These are phyloP conservation scores for Penicillium sp. DNA, from an alignment of 2,329 filamentous ascomycete species.

Conservation along the genomic window DNA sequence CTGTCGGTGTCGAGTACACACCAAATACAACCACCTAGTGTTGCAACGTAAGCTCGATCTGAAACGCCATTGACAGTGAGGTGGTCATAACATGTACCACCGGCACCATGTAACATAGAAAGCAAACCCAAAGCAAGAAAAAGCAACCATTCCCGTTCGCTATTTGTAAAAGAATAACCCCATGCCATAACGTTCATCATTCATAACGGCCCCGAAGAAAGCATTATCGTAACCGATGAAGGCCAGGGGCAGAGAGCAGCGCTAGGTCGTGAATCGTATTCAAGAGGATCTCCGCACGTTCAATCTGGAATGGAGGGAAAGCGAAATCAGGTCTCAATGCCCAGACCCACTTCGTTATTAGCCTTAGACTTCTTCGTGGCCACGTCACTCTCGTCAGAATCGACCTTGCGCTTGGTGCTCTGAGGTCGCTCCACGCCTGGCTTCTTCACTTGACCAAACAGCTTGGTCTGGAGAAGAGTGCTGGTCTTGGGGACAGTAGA, in stretches of 20 bases:
- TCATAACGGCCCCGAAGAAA: slow-evolving; percentile 15
- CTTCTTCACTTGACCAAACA: slow-evolving; percentile 63
- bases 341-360: slow-evolving; percentile 53
- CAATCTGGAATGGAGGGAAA: slow-evolving; percentile 8
- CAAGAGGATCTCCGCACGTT: slow-evolving; percentile 1
- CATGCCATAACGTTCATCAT: slow-evolving; percentile 16
- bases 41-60: slow-evolving; percentile 2
- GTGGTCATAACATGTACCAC: slow-evolving; percentile 3
- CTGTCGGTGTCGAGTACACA: slow-evolving; percentile 1
- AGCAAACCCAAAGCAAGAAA: background rate
- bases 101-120: slow-evolving; percentile 3
- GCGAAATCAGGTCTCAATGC: slow-evolving; percentile 47
- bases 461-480: slow-evolving; percentile 57
- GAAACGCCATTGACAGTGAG: slow-evolving; percentile 20
- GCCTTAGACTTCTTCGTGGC: slow-evolving; percentile 52
- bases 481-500: slow-evolving; percentile 43
- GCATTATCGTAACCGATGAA: slow-evolving; percentile 19
- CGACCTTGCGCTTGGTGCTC: slow-evolving; percentile 41
- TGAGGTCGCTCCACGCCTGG: slow-evolving; percentile 41
- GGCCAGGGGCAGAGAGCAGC: slow-evolving; percentile 13
- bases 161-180: background rate
- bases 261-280: slow-evolving; percentile 29
- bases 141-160: background rate
- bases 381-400: slow-evolving; percentile 34
- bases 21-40: background rate